Base-by-base conservation (phyloP, 352 stramenopile genomes). In the Phytophthora podocarpi region DNA sequence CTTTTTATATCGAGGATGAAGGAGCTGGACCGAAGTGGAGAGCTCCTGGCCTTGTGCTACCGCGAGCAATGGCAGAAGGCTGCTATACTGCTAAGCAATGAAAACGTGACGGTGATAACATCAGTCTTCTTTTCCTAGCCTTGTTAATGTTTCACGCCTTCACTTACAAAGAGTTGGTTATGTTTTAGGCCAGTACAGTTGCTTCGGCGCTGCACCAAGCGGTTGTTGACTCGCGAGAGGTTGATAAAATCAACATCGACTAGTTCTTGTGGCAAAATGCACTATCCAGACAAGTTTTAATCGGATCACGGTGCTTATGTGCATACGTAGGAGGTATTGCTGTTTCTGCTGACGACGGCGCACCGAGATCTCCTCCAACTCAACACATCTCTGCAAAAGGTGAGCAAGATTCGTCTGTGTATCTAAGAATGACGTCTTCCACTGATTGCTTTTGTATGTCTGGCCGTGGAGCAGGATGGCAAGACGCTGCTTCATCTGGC, bases 31-130 rank as follows among this genome's bases (percentile, higher is more conserved):
- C 51, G 72, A 60, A 74, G 72, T 37, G 72, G 69, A 5, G 69
- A 81, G 37, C 65, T 81, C 20, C 32, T 81, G 4, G 64, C 65
- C 16, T 49, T 81, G 42, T 81, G 72, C 31, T 74, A 70, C 42
- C 69, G 65, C 3, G 48, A 72, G 40, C 69, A 81, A 68, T 78
- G 65, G 72, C 21, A 47, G 4, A 73, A 67, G 12, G 72, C 68
- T 28, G 55, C 40, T 3, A 34, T 43, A 7, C 31, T 75, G 7
- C 47, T 75, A 5, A 30, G 3, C 10, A 39, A 66, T 35, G 40
- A 57, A 4, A 32, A 35, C 20, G 45, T 69, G 3, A 63, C 61
- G 56, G 65, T 74, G 13, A n/a, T n/a, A n/a, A n/a, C n/a, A n/a
- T n/a, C n/a, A n/a, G n/a, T n/a, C n/a, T n/a, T n/a, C n/a, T n/a